These are phyloP conservation scores for Fraxinus quadrangulata DNA, from an alignment of 257 asterid genomes.

Conservation along the genomic window DNA sequence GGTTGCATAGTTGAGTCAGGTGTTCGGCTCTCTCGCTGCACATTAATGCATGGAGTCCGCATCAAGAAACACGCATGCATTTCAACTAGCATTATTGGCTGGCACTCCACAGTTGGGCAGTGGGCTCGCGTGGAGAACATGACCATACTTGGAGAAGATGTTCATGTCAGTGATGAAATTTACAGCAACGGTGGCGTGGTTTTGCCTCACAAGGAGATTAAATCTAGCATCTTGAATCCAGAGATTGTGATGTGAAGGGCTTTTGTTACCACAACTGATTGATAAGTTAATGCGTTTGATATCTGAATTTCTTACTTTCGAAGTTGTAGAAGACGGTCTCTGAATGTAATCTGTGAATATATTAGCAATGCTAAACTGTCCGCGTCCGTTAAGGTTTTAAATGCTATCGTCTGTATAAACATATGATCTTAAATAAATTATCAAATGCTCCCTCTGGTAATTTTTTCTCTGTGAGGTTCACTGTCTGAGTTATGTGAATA, in stretches of 20 bases:
- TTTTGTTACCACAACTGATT: conserved; percentile 28
- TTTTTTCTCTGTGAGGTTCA: conserved; percentile 22
- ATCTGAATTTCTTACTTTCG: neutral
- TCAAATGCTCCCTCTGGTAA: conserved; percentile 4
- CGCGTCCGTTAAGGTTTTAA: conserved; percentile 12
- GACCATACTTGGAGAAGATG: conserved; percentile 92
- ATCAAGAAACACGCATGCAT: conserved; percentile 78
- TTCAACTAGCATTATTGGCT: conserved; percentile 79
- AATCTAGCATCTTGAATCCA: conserved; percentile 79
- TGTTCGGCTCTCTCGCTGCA: conserved; percentile 87
- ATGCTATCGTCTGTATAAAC: conserved; percentile 18
- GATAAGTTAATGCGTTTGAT: conserved; percentile 22
- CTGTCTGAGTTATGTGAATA: conserved; percentile 9
- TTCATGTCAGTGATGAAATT: conserved; percentile 81
- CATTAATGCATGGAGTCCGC: conserved; percentile 84
- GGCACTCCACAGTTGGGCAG: conserved; percentile 92
- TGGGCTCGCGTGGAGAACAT: conserved; percentile 96
- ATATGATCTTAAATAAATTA: conserved; percentile 34
- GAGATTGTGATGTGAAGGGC: conserved; percentile 73
- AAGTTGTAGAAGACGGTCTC: conserved; percentile 30
- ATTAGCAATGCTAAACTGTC: neutral
- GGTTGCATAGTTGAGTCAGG: conserved; percentile 83
- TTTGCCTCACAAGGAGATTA: conserved; percentile 88
- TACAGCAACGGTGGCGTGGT: conserved; percentile 87
- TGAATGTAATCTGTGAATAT: neutral